These are phyloP conservation scores for Calcarisporium arbuscula DNA, from an alignment of 2,329 filamentous ascomycete species.

Conservation along the genomic window DNA sequence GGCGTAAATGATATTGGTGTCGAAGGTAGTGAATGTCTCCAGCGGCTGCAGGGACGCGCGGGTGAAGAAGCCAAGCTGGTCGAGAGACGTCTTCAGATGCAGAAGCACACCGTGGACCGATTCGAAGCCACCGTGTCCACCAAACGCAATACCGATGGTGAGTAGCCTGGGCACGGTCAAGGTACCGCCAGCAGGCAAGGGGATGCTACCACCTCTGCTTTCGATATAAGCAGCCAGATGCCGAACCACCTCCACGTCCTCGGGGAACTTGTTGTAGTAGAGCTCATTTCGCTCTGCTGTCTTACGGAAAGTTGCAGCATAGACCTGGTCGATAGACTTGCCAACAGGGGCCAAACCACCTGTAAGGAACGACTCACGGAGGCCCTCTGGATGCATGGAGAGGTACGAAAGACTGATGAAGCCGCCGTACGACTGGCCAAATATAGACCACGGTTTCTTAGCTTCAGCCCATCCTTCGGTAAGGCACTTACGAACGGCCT, in stretches of 20 bases:
- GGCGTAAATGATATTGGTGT: constrained; percentile 75
- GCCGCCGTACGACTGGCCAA: constrained; percentile 89
- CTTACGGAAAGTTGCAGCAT: constrained; percentile 63
- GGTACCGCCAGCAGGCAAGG: constrained; percentile 64
- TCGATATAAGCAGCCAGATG: constrained; percentile 60
- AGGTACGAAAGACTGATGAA: constrained; percentile 82
- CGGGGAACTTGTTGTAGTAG: constrained; percentile 82
- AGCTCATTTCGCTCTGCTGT: constrained; percentile 65
- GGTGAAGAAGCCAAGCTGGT: constrained; percentile 69
- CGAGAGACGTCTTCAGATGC: constrained; percentile 64
- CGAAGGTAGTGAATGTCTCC: constrained; percentile 63
- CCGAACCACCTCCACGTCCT: constrained; percentile 65
- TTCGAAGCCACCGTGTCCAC: constrained; percentile 72
- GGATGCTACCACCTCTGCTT: constrained; percentile 46
- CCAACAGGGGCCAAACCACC: constrained; percentile 78
- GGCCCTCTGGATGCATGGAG: constrained; percentile 67
- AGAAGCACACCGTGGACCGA: constrained; percentile 68
- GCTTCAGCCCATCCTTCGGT: constrained; percentile 62
- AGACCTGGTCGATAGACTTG: constrained; percentile 66
- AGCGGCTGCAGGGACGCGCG: constrained; percentile 62
- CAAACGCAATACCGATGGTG: constrained; percentile 72
- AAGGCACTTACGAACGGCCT: constrained; percentile 73
- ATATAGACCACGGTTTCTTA: constrained; percentile 74
- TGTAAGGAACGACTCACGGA: constrained; percentile 77
- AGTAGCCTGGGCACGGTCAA: constrained; percentile 71